These are phyloP conservation scores for Amyloporia xantha DNA, from an alignment of 768 basidiomycete species.

Conservation along the genomic window DNA sequence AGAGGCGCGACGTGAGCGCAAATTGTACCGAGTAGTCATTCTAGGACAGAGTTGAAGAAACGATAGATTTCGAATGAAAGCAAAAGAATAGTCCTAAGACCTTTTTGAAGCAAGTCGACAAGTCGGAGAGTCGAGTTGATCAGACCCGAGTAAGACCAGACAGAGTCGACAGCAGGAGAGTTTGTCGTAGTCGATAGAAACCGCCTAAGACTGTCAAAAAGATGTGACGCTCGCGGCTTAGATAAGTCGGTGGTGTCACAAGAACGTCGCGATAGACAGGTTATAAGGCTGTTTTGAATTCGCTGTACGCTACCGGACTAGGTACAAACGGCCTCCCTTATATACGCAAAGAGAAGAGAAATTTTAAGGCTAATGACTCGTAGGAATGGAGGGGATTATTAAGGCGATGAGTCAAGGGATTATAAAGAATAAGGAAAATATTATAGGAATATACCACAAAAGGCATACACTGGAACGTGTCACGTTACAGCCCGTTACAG, in stretches of 20 bases:
- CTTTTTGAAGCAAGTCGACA: neutral
- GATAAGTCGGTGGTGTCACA: neutral
- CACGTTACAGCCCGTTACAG: too few species aligned
- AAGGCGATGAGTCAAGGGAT: too few species aligned
- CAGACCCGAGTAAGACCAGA: constrained; percentile 13
- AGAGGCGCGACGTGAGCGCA: neutral
- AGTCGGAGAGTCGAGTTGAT: neutral
- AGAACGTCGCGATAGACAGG: neutral
- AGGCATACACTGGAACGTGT: too few species aligned
- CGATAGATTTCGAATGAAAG: neutral
- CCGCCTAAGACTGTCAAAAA: constrained; percentile 6
- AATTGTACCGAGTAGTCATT: neutral
- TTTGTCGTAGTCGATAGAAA: neutral
- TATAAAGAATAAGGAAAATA: too few species aligned
- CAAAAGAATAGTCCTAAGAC: neutral
- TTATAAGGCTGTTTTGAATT: neutral
- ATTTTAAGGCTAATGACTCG: too few species aligned
- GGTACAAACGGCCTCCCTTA: neutral
- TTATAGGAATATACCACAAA: too few species aligned
- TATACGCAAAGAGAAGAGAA: neutral
- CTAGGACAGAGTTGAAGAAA: too few species aligned
- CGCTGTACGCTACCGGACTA: neutral
- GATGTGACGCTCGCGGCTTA: constrained; percentile 6
- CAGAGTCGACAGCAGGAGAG: neutral
- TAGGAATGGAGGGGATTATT: too few species aligned